Evolutionary conservation across 495 filamentous ascomycete species (phyloP).

Genomic region (Trichoderma gamsii): DNA sequence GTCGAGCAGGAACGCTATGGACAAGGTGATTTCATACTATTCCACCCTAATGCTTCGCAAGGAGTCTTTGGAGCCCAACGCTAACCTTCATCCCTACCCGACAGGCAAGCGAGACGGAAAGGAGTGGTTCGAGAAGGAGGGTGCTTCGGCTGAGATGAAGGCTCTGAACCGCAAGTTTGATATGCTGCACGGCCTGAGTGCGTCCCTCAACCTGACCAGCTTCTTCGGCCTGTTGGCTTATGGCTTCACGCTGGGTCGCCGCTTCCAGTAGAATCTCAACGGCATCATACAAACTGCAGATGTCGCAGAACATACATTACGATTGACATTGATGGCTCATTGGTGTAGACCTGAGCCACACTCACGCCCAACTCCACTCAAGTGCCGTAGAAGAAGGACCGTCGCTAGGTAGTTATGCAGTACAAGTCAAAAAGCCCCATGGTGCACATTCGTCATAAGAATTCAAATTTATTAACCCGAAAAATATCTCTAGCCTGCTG

Average conservation of each 20-base stretch:
- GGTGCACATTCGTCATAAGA: neutral
- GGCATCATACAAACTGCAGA: neutral
- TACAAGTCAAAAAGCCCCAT: neutral
- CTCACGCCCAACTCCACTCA: neutral
- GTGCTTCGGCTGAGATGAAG: slow-evolving; percentile 76
- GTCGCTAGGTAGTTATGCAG: neutral
- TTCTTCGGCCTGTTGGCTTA: slow-evolving; percentile 65
- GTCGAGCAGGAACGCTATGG: slow-evolving; percentile 67
- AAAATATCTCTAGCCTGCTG: slow-evolving; percentile 3
- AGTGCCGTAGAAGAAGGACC: neutral
- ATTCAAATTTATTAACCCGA: neutral
- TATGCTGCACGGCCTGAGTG: slow-evolving; percentile 69
- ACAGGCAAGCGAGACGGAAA: slow-evolving; percentile 63
- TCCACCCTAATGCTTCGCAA: neutral
- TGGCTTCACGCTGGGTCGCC: slow-evolving; percentile 60
- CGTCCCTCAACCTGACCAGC: slow-evolving; percentile 64
- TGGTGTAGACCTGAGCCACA: neutral
- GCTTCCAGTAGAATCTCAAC: slow-evolving; percentile 35
- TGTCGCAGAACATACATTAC: slow-evolving; percentile 17
- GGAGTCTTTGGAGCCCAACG: neutral
- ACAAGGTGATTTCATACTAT: slow-evolving; percentile 51
- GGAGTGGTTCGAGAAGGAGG: slow-evolving; percentile 64
- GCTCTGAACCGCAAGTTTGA: slow-evolving; percentile 75
- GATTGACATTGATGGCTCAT: neutral
- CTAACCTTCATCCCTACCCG: slow-evolving; percentile 17